phyloP scores from a whole-genome alignment of 2,329 filamentous ascomycete genomes.

The Fusarium humuli region DNA sequence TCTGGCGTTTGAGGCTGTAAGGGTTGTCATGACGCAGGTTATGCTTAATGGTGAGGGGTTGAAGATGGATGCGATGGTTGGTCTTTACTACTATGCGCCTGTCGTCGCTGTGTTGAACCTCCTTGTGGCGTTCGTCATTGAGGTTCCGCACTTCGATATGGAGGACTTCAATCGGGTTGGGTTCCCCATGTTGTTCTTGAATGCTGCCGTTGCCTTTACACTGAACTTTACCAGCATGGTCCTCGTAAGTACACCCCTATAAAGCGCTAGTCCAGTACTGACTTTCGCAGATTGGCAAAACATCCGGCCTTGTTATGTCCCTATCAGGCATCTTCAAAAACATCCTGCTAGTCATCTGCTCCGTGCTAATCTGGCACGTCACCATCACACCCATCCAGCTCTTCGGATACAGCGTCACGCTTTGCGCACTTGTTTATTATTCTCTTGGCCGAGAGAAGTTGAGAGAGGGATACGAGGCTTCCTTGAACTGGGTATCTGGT shows the following conservation, averaged over 20 bases:
- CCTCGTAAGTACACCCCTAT: background rate
- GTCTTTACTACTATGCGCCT: slow-evolving; percentile 31
- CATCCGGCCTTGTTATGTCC: slow-evolving; percentile 13
- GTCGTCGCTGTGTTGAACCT: slow-evolving; percentile 14
- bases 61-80: slow-evolving; percentile 34
- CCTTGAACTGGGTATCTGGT: background rate
- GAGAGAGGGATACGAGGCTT: background rate
- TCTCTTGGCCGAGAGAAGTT: background rate
- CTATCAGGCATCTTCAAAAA: slow-evolving; percentile 17
- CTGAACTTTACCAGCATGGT: slow-evolving; percentile 26
- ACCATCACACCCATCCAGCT: slow-evolving; percentile 4
- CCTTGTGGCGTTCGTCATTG: background rate
- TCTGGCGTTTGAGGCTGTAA: slow-evolving; percentile 21
- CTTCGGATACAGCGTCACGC: background rate
- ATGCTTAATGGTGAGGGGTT: slow-evolving; percentile 31
- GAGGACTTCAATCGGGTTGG: background rate
- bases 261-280: background rate
- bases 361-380: slow-evolving; percentile 15
- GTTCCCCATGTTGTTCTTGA: background rate
- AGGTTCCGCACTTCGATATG: slow-evolving; percentile 7
- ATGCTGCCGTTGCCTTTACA: slow-evolving; percentile 10
- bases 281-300: slow-evolving; percentile 14
- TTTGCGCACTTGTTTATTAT: slow-evolving; percentile 1
- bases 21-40: slow-evolving; percentile 32
- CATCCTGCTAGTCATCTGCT: slow-evolving; percentile 1